phyloP scores from a whole-genome alignment of 1,284 basidiomycete species.

The Puccinia triticina region DNA sequence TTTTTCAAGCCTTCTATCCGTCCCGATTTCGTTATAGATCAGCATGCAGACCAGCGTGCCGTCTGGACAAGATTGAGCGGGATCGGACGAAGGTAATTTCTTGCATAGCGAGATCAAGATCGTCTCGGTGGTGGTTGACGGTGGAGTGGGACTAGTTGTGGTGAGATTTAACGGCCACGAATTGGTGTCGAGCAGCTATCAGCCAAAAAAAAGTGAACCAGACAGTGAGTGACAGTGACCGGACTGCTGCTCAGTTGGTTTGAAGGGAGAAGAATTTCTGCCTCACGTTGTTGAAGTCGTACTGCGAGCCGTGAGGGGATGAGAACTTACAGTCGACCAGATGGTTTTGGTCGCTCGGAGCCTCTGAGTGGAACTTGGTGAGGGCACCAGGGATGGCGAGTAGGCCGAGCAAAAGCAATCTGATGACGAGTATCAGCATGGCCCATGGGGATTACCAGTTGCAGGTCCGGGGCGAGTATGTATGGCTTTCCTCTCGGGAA shows the following conservation, averaged over 20 bases:
- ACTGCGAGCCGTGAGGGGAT: background rate
- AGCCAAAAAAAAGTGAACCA: background rate
- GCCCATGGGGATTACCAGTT: too few relatives aligned
- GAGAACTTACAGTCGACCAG: constrained; percentile 26
- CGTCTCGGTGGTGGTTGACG: constrained; percentile 28
- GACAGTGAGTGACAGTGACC: background rate
- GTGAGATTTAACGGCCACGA: constrained; percentile 37
- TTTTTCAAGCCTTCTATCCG: constrained; percentile 21
- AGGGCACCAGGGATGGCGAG: too few relatives aligned
- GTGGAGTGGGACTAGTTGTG: constrained; percentile 20
- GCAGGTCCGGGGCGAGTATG: too few relatives aligned
- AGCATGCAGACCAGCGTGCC: constrained; percentile 35
- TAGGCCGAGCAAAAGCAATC: too few relatives aligned
- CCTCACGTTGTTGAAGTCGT: constrained; percentile 36
- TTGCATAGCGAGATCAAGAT: constrained; percentile 34
- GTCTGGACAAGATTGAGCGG: constrained; percentile 10
- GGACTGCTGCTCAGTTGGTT: too few relatives aligned
- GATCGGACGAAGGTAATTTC: background rate
- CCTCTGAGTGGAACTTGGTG: too few relatives aligned
- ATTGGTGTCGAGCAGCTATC: background rate
- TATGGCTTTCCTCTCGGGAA: too few relatives aligned
- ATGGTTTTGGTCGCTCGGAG: too few relatives aligned
- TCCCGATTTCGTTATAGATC: constrained; percentile 21
- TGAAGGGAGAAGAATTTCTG: background rate
- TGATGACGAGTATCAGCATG: too few relatives aligned